Evolutionary conservation across 768 basidiomycete genomes (phyloP).

Genomic region (Cantharellus anzutake): DNA sequence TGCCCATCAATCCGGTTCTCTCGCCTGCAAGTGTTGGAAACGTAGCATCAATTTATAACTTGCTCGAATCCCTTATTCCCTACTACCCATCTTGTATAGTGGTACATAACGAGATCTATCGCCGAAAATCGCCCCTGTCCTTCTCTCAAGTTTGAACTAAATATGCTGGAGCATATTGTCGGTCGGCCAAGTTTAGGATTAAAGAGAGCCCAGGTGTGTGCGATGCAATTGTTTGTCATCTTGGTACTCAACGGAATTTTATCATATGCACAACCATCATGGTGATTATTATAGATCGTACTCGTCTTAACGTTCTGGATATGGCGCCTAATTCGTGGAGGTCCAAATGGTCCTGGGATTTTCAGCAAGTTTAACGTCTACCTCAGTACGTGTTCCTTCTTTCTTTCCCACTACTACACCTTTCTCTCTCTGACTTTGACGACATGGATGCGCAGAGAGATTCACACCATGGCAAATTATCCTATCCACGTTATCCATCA

Average conservation of each 20-base stretch:
- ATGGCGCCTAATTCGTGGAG: slow-evolving; percentile 54
- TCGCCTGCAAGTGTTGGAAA: too few species aligned
- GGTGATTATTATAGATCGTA: slow-evolving; percentile 39
- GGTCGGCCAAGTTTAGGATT: slow-evolving; percentile 76
- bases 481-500: slow-evolving; percentile 60
- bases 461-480: slow-evolving; percentile 97
- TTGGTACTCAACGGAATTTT: neutral
- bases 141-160: slow-evolving; percentile 1
- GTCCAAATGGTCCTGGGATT: slow-evolving; percentile 43
- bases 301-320: slow-evolving; percentile 85
- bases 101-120: too few species aligned
- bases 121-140: neutral
- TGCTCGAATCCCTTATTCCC: too few species aligned
- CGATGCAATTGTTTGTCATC: neutral
- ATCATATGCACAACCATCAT: slow-evolving; percentile 2
- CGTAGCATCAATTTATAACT: too few species aligned
- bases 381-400: slow-evolving; percentile 30
- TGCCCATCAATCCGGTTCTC: too few species aligned
- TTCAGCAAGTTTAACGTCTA: slow-evolving; percentile 39
- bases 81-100: too few species aligned
- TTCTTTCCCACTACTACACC: neutral
- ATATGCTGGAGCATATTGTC: slow-evolving; percentile 85
- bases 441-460: slow-evolving; percentile 26
- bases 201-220: slow-evolving; percentile 61
- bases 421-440: neutral